Percentiles rank a stretch among this genome's conserved stretches.
Conservation (phyloP, 2,329 filamentous ascomycete genomes). For the Geosmithia morbida region DNA sequence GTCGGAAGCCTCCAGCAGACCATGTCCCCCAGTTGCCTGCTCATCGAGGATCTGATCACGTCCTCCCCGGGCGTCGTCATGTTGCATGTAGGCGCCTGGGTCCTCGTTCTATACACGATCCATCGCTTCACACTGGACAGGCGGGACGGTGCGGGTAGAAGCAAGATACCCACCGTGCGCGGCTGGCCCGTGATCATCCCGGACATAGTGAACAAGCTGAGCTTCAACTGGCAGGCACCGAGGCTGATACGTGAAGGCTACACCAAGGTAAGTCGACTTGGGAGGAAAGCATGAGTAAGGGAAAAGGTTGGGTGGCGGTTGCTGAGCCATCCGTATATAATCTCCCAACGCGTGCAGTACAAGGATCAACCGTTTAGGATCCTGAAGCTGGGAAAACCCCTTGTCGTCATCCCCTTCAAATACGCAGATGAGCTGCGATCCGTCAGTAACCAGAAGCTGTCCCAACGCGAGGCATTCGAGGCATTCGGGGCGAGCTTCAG, state of each 20-base stretch:
- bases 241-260: background rate
- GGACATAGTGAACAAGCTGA: background rate
- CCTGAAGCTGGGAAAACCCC: background rate
- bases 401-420: background rate
- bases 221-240: background rate
- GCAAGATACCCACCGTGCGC: background rate
- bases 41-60: too few species aligned
- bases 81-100: too few species aligned
- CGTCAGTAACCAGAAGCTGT: background rate
- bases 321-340: background rate
- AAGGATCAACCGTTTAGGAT: background rate
- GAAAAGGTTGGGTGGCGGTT: background rate
- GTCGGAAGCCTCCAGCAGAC: too few species aligned
- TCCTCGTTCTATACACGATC: too few species aligned
- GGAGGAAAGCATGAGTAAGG: too few species aligned
- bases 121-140: too few species aligned
- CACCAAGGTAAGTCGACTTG: background rate
- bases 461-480: background rate
- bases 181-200: background rate
- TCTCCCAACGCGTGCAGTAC: background rate
- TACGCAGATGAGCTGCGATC: background rate
- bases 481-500: background rate
- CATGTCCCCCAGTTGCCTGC: too few species aligned
- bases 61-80: too few species aligned
- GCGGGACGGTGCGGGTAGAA: too few species aligned